Conservation (phyloP, 2,329 filamentous ascomycete genomes). For the Amphichorda felina region DNA sequence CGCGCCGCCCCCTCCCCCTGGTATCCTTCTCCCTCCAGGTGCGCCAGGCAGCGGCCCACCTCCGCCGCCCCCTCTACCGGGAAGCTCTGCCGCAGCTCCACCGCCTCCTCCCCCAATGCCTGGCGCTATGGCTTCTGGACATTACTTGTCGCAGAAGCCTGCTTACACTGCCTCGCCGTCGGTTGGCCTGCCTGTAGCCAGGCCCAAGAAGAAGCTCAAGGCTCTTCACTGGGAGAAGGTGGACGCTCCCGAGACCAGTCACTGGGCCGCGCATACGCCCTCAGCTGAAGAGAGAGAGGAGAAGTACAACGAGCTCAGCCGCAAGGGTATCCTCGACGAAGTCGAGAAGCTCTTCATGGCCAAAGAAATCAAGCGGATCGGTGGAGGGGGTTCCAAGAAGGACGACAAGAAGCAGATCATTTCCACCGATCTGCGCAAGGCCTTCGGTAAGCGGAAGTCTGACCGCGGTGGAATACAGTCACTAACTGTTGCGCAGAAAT, state of each 20-base stretch:
- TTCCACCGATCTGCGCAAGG: slow-evolving; percentile 77
- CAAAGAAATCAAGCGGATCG: slow-evolving; percentile 87
- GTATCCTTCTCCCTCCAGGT: slow-evolving; percentile 9
- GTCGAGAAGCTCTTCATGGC: slow-evolving; percentile 96
- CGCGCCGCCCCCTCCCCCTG: slow-evolving; percentile 15
- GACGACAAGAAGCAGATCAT: slow-evolving; percentile 98
- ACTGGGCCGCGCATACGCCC: slow-evolving; percentile 80
- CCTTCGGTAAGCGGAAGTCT: slow-evolving; percentile 48
- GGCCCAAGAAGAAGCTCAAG: slow-evolving; percentile 99
- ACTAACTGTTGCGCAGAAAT: slow-evolving; percentile 49
- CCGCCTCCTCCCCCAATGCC: slow-evolving; percentile 30
- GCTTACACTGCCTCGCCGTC: slow-evolving; percentile 36
- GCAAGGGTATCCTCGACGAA: slow-evolving; percentile 92
- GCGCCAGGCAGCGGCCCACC: slow-evolving; percentile 6
- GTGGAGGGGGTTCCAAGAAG: slow-evolving; percentile 60
- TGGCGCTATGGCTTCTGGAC: slow-evolving; percentile 46
- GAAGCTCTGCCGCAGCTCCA: slow-evolving; percentile 8
- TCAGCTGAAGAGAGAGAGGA: slow-evolving; percentile 87
- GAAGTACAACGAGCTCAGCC: slow-evolving; percentile 86
- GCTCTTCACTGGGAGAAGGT: slow-evolving; percentile 99
- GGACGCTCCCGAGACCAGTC: slow-evolving; percentile 78
- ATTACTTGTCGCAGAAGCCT: slow-evolving; percentile 59
- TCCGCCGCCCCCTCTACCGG: slow-evolving; percentile 26
- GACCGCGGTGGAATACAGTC: neutral
- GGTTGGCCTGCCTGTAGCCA: slow-evolving; percentile 64